Evolutionary conservation across 2,329 filamentous ascomycete species (phyloP).

Genomic region (Biscogniauxia sp.): DNA sequence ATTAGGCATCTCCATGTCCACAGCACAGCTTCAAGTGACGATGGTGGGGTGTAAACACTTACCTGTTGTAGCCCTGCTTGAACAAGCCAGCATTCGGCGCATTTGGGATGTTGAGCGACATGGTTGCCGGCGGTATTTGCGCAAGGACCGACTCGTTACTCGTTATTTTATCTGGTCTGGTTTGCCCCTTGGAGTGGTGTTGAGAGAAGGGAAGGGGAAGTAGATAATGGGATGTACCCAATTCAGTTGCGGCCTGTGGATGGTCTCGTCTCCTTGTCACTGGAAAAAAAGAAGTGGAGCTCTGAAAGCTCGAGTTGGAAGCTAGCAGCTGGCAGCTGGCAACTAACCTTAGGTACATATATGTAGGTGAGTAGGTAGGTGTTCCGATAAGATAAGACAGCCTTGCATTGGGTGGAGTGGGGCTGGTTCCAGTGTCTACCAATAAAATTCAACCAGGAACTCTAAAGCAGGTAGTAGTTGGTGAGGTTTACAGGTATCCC

Average conservation of each 20-base stretch:
- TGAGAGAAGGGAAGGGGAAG: neutral
- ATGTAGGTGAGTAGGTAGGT: neutral
- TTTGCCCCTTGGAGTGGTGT: neutral
- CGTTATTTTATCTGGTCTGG: neutral
- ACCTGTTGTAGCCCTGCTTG: constrained; percentile 97
- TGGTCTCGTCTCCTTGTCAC: constrained; percentile 12
- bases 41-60: constrained; percentile 39
- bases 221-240: neutral
- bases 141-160: too few species aligned
- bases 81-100: constrained; percentile 92
- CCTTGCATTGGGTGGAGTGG: neutral
- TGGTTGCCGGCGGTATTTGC: constrained; percentile 38
- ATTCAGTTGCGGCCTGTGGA: neutral
- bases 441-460: neutral
- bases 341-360: neutral
- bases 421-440: neutral
- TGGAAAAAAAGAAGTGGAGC: constrained; percentile 30
- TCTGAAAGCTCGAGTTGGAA: constrained; percentile 16
- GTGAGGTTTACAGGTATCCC: neutral
- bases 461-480: too few species aligned
- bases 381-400: constrained; percentile 1
- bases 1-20: constrained; percentile 9
- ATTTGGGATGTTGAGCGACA: constrained; percentile 96
- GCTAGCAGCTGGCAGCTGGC: neutral
- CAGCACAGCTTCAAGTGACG: neutral